Base-by-base conservation (phyloP, 768 basidiomycete genomes). In the Phlegmacium glaucopus region DNA sequence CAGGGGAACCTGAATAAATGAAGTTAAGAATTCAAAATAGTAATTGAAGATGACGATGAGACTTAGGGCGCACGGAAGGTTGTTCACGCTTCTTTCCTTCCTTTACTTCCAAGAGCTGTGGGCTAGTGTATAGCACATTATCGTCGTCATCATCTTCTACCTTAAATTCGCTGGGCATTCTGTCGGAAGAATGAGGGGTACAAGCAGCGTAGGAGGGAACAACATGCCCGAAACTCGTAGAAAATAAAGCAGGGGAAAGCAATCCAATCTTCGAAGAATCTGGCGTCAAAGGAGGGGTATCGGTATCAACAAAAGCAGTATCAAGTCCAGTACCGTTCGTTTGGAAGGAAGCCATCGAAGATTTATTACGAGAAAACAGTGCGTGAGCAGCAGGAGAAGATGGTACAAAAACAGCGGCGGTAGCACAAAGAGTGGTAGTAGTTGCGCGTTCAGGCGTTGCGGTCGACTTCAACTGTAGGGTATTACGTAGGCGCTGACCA, bases 61-160 rank as follows among this genome's bases (percentile, higher is more conserved):
- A 22, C 5, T 22, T 22, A 22, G 41, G 9, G 57, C 62, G 13
- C 53, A 65, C 69, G 29, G 55, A 50, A 11, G 56, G 45, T 26
- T 61, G 63, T 43, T 57, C 66, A 6, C 70, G 68, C 45, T 61
- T 64, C 59, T 72, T 72, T 17, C 71, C 71, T 52, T 70, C 65
- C 50, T 64, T 66, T 39, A 71, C 64, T 56, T 68, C 69, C 32
- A 51, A 54, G 16, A 63, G 65, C 25, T 59, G 50, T 1, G 56
- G 57, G 44, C 54, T 52, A 28, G 44, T 39, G 47, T 52, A 51
- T 12, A 45, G 28, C 7, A 18, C 51, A 30, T 57, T 47, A 27
- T 48, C 44, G 18, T 59, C 52, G 22, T 13, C 13, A 12, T 44
- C 25, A 17, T 57, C 52, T 18, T 49, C 44, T n/a, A 18, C 27